A percentile compares a stretch with the other conserved stretches of the same genome.
Conservation (phyloP, 1,284 basidiomycete species). For the Apiotrichum sp. region DNA sequence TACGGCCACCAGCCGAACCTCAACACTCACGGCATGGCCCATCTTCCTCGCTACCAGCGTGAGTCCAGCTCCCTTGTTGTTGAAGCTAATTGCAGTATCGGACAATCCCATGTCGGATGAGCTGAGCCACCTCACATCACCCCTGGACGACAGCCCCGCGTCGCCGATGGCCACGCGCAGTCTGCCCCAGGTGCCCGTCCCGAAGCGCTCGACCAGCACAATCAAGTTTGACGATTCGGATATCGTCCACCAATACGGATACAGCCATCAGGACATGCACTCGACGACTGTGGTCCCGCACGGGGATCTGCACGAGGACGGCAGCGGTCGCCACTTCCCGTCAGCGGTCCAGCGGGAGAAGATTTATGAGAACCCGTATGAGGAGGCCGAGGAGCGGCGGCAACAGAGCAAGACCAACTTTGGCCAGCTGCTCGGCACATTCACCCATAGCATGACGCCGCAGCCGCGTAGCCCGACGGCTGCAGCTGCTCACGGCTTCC, state of each 20-base stretch:
- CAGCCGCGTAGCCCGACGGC: neutral
- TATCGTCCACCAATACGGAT: slow-evolving; percentile 44
- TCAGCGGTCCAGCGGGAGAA: neutral
- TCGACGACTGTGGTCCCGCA: slow-evolving; percentile 24
- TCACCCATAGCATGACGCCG: neutral
- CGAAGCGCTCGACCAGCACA: slow-evolving; percentile 21
- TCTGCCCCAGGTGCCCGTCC: neutral
- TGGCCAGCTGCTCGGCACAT: slow-evolving; percentile 7
- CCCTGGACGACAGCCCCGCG: too few species aligned
- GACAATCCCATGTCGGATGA: slow-evolving; percentile 44
- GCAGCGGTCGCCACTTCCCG: neutral
- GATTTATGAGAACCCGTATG: neutral
- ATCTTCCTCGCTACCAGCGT: slow-evolving; percentile 38
- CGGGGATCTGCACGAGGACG: slow-evolving; percentile 5
- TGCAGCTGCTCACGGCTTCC: neutral
- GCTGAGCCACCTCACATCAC: slow-evolving; percentile 4
- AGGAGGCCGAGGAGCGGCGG: neutral
- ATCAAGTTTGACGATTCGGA: slow-evolving; percentile 45
- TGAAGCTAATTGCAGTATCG: slow-evolving; percentile 32
- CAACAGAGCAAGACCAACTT: slow-evolving; percentile 1
- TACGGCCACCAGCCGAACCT: slow-evolving; percentile 20
- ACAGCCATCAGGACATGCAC: slow-evolving; percentile 23
- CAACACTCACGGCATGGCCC: slow-evolving; percentile 33
- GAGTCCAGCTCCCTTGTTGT: slow-evolving; percentile 37
- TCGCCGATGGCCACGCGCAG: too few species aligned